Conservation (phyloP, 768 basidiomycete genomes). For the Phlebiopsis flavidoalba region DNA sequence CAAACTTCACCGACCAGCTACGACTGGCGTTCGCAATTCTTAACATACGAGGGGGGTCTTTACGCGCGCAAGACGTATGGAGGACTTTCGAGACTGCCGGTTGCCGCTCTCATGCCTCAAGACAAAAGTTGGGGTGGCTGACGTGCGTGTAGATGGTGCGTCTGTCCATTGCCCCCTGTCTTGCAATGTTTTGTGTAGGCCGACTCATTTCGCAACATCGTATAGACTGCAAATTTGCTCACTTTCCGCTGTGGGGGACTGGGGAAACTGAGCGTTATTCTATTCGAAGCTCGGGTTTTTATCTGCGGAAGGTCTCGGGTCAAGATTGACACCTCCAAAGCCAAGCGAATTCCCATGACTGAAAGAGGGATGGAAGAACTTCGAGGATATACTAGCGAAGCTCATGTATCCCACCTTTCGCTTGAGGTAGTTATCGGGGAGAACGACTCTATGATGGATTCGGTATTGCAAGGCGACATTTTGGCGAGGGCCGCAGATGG, state of each 20-base stretch:
- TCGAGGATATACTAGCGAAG: neutral
- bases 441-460: neutral
- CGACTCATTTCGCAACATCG: too few species aligned
- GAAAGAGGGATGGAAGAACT: neutral
- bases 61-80: neutral
- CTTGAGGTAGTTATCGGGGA: neutral
- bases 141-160: too few species aligned
- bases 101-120: neutral
- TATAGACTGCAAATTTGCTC: neutral
- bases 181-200: too few species aligned
- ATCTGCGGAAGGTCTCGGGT: neutral
- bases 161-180: too few species aligned
- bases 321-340: neutral
- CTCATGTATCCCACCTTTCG: neutral
- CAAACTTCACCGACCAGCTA: neutral
- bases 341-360: neutral
- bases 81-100: neutral
- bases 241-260: neutral
- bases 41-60: neutral
- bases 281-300: neutral
- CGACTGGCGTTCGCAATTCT: neutral
- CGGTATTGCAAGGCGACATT: neutral
- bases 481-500: neutral
- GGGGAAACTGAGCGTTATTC: neutral
- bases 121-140: neutral